Conservation (phyloP, 2,329 filamentous ascomycete genomes). For the Trichoderma asperellum region DNA sequence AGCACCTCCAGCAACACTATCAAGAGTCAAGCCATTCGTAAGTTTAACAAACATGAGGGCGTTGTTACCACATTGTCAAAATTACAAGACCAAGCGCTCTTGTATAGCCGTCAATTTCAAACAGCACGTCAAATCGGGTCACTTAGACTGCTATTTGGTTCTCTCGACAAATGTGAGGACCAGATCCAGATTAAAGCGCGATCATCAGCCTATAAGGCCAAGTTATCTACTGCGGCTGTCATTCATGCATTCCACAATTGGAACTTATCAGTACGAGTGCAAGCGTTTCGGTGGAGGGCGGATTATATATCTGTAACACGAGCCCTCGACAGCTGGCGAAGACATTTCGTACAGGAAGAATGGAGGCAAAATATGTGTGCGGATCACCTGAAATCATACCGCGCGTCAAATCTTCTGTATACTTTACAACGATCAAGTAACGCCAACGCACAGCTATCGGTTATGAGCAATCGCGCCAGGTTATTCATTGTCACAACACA, state of each 20-base stretch:
- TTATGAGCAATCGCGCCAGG: slow-evolving; percentile 36
- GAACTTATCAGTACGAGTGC: slow-evolving; percentile 41
- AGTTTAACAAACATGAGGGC: slow-evolving; percentile 30
- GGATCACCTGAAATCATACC: slow-evolving; percentile 25
- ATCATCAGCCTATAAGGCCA: slow-evolving; percentile 35
- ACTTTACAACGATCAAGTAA: slow-evolving; percentile 29
- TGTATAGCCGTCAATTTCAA: slow-evolving; percentile 5
- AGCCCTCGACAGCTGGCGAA: slow-evolving; percentile 40
- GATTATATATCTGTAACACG: slow-evolving; percentile 40
- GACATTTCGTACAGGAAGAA: slow-evolving; percentile 32
- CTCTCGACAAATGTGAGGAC: slow-evolving; percentile 41
- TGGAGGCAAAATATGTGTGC: slow-evolving; percentile 31
- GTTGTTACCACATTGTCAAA: slow-evolving; percentile 31
- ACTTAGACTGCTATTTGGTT: slow-evolving; percentile 32
- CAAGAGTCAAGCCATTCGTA: slow-evolving; percentile 32
- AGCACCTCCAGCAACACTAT: slow-evolving; percentile 28
- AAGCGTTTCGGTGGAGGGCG: slow-evolving; percentile 42
- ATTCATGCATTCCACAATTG: slow-evolving; percentile 38
- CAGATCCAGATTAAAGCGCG: slow-evolving; percentile 37
- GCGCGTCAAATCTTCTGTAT: slow-evolving; percentile 30
- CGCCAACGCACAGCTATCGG: slow-evolving; percentile 31
- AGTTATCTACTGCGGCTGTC: slow-evolving; percentile 32
- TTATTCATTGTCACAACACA: slow-evolving; percentile 41
- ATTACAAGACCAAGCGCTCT: slow-evolving; percentile 33
- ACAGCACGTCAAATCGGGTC: slow-evolving; percentile 30